phyloP scores from a whole-genome alignment of 441 rosid species.

The Bocquillonia castaneifolia region DNA sequence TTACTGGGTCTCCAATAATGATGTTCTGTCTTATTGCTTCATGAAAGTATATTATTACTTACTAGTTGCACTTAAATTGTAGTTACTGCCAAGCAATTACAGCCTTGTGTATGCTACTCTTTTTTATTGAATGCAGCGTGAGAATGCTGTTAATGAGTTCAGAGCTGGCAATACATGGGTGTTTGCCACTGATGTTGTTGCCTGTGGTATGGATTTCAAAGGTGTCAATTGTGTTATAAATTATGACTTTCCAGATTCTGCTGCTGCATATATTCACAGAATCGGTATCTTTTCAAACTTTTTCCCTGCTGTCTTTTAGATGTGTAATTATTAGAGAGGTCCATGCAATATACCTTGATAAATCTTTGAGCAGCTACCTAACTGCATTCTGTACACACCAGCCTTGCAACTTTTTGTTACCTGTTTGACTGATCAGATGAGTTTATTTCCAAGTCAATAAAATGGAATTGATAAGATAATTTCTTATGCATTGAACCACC shows the following conservation, averaged over 20 bases:
- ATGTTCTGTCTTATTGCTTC: background rate
- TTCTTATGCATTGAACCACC: background rate
- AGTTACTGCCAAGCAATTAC: background rate
- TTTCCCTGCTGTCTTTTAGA: background rate
- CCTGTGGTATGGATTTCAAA: conserved; percentile 97
- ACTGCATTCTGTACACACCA: background rate
- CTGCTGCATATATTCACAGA: conserved; percentile 87
- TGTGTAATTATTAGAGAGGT: background rate
- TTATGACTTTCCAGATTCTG: conserved; percentile 88
- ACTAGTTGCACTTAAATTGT: background rate
- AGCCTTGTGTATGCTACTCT: background rate
- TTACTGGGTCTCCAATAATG: too few species aligned
- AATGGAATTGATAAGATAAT: background rate
- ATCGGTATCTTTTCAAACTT: conserved; percentile 52
- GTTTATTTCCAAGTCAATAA: background rate
- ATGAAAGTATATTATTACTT: background rate
- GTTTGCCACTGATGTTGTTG: conserved; percentile 97
- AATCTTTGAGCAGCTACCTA: background rate
- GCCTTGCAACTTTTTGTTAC: background rate
- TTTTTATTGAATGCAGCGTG: conserved; percentile 50
- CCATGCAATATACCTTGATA: background rate
- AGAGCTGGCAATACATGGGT: conserved; percentile 91
- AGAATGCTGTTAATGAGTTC: conserved; percentile 70
- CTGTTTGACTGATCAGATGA: background rate
- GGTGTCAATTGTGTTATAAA: conserved; percentile 82